Evolutionary conservation across 371 early-diverging fungal genomes (phyloP), one percentile per base, ranked within the genome.

Genomic region (Parasitella parasitica): DNA sequence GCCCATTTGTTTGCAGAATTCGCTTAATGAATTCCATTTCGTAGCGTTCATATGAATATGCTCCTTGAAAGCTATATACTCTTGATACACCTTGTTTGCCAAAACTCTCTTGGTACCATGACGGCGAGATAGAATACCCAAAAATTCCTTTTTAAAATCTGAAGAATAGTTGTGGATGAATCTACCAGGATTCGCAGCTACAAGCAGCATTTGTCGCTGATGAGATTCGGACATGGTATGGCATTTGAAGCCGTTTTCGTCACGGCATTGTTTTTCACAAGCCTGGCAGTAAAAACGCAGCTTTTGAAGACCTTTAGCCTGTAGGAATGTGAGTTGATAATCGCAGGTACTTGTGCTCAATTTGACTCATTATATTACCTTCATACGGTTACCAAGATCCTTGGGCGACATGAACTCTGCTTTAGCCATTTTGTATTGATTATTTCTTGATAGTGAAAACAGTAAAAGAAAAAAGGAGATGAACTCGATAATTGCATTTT

Each of bases 21-120:
- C 96, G 3, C 90, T 77, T 16, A 98, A 76, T 6, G 95, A 82
- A 16, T 85, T 78, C 98, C 98, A 98, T 54, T 83, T 74, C 0
- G 98, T 98, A 4, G 97, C 85, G 66, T 97, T 98, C 97, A 98
- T 97, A 73, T 98, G 98, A 36, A 94, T 67, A 71, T 98, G 98
- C 51, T 91, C 75, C 24, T 90, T 78, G 73, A 97, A 94, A 9
- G 89, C 69, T 64, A 98, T 95, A 54, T 94, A 93, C 70, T 97
- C 97, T 72, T 97, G 95, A 77, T 98, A 98, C 0, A 97, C 97
- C 34, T 86, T 86, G 71, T 98, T 97, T 32, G 95, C 94, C 38
- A 86, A 75, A 4, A 95, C 94, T 56, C 93, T 80, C 55, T 91
- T 91, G 0, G 96, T 94, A 5, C 93, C 93, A 71, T 92, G 90